Evolutionary conservation across 257 asterid genomes (phyloP).

Genomic region (Plantago elongata): DNA sequence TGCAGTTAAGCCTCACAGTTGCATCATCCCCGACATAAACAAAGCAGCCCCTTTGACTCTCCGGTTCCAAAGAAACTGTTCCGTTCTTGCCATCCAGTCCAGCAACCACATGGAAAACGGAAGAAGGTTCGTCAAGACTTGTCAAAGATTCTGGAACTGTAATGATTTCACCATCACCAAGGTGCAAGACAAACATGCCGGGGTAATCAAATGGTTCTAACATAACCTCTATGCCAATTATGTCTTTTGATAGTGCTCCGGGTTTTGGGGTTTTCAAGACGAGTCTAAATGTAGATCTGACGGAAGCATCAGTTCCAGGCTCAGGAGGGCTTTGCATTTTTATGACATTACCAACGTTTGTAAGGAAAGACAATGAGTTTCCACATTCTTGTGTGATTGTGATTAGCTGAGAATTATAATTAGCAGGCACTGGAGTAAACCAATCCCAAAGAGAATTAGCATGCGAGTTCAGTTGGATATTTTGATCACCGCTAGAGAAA

Average conservation of each 20-base stretch:
- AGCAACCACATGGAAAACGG: constrained; percentile 37
- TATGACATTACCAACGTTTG: constrained; percentile 35
- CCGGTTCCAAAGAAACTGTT: constrained; percentile 49
- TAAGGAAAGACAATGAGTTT: constrained; percentile 28
- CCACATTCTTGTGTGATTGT: constrained; percentile 51
- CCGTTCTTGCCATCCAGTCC: constrained; percentile 39
- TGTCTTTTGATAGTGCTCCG: constrained; percentile 10
- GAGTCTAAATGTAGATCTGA: constrained; percentile 61
- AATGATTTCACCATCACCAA: constrained; percentile 43
- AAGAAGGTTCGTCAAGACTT: not conserved
- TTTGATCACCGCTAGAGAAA: constrained; percentile 65
- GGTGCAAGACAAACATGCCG: constrained; percentile 47
- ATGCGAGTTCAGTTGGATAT: constrained; percentile 31
- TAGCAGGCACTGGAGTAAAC: constrained; percentile 50
- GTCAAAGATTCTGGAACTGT: constrained; percentile 25
- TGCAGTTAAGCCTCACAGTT: constrained; percentile 51
- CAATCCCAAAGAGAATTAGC: constrained; percentile 31
- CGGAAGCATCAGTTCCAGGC: constrained; percentile 62
- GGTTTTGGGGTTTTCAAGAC: constrained; percentile 21
- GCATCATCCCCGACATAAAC: constrained; percentile 29
- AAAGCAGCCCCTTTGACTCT: constrained; percentile 39
- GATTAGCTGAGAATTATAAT: constrained; percentile 48
- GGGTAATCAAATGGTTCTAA: constrained; percentile 73
- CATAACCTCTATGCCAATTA: constrained; percentile 33
- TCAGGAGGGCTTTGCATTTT: constrained; percentile 43